Base-by-base conservation (phyloP, 73 alveolate species). In the Paramecium biaurelia region DNA sequence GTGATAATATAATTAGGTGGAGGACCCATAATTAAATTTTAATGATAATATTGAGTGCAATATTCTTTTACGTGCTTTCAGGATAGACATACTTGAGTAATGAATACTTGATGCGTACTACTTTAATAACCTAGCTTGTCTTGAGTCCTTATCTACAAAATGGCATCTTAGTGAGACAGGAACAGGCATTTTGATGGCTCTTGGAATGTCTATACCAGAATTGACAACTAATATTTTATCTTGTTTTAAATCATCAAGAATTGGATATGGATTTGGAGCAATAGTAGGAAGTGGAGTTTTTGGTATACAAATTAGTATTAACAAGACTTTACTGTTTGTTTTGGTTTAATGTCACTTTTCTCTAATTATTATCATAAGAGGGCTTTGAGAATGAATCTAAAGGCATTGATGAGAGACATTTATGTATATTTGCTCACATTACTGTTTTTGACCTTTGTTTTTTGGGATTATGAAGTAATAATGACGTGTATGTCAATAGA, bases 261-360 rank as follows among this genome's bases (percentile, higher is more conserved):
- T 79, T 2, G 90, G 90, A 8, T 79, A 79, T 43, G 90, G 90
- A 23, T 79, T 79, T 43, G 90, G 90, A 42, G 72, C 90, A 10
- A 79, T 79, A 14, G 90, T 79, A 7, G 90, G 90, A n/a, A 79
- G 90, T 42, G 90, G 90, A 9, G 70, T 41, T 26, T 79, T 79
- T 21, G 90, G 90, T 79, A 79, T 43, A 2, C 6, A 42, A 1
- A 2, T 45, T 20, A 12, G 20, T 43, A 8, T 47, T 24, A 79
- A 38, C 2, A 24, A 79, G 90, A 79, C 72, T 79, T 79, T 45
- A 79, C 90, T 79, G 72, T 79, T 8, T 79, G 90, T 79, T 79
- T 79, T 79, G 90, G 90, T 12, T 43, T 79, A 30, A 79, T 79
- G 90, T 79, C 90, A 18, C 45, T 79, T 2, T 79, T 79, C 15